Percentiles rank a stretch among this genome's conserved stretches.
phyloP scores from a whole-genome alignment of 73 alveolate genomes.

The Tetrahymena elliotti region DNA sequence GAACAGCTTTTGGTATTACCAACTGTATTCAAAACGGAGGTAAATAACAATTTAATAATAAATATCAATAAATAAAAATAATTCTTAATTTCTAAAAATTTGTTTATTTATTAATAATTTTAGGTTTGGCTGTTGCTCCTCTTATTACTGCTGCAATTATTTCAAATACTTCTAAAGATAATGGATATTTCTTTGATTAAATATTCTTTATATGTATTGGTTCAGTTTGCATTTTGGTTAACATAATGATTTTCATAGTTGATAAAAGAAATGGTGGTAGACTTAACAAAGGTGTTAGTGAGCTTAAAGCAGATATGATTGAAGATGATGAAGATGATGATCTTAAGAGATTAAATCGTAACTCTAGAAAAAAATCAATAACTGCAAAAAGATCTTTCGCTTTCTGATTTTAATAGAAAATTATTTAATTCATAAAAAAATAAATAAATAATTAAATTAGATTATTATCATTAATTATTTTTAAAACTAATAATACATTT shows the following conservation, averaged over 20 bases:
- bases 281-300: not conserved
- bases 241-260: not conserved
- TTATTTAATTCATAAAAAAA: too few species aligned
- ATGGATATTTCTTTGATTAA: not conserved
- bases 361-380: not conserved
- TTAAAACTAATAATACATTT: too few species aligned
- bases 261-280: not conserved
- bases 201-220: not conserved
- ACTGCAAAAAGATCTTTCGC: not conserved
- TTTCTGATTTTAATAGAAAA: not conserved
- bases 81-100: too few species aligned
- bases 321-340: not conserved
- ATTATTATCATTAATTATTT: too few species aligned
- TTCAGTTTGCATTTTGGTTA: not conserved
- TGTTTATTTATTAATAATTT: not conserved
- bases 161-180: not conserved
- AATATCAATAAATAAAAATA: too few species aligned
- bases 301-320: not conserved
- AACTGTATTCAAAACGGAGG: constrained; percentile 74
- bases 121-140: not conserved
- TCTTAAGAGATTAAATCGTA: not conserved
- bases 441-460: too few species aligned
- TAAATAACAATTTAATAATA: too few species aligned
- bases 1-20: constrained; percentile 82
- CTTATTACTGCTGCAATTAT: not conserved